A percentile compares a stretch with the other conserved stretches of the same genome.
phyloP scores from a whole-genome alignment of 139 green algal genomes.

The Gonium pectorale region DNA sequence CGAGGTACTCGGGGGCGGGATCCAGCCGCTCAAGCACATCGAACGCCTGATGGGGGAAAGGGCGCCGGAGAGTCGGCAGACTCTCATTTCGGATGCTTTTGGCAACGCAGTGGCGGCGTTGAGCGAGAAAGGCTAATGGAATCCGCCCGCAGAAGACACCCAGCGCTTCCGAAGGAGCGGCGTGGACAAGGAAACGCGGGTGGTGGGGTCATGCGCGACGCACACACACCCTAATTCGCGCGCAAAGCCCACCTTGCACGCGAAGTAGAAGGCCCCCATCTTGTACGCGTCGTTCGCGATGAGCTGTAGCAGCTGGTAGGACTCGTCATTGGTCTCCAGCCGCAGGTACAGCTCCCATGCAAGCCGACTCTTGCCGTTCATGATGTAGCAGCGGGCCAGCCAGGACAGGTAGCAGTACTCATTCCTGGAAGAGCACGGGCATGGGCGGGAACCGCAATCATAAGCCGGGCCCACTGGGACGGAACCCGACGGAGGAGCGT shows the following conservation, averaged over 20 bases:
- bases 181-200: no score
- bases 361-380: constrained; percentile 70
- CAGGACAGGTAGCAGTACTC: constrained; percentile 76
- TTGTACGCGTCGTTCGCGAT: constrained; percentile 89
- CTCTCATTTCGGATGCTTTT: no score
- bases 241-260: constrained; percentile 62
- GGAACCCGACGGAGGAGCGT: no score
- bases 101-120: no score
- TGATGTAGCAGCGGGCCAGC: constrained; percentile 84
- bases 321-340: constrained; percentile 72
- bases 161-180: no score
- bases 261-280: constrained; percentile 83
- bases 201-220: no score
- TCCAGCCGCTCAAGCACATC: constrained; percentile 86
- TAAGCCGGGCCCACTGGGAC: no score
- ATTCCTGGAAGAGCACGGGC: constrained; percentile 26
- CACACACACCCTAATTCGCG: no score
- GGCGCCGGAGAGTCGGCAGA: no score
- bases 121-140: no score
- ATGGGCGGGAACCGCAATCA: neutral
- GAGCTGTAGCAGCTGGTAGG: constrained; percentile 78
- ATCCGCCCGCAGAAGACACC: no score
- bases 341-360: constrained; percentile 87
- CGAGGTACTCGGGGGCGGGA: constrained; percentile 77
- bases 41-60: no score